Percentiles rank a stretch among this genome's conserved stretches.
These are phyloP conservation scores for Gastrolobium villosum DNA, from an alignment of 306 rosid genomes.

Conservation along the genomic window DNA sequence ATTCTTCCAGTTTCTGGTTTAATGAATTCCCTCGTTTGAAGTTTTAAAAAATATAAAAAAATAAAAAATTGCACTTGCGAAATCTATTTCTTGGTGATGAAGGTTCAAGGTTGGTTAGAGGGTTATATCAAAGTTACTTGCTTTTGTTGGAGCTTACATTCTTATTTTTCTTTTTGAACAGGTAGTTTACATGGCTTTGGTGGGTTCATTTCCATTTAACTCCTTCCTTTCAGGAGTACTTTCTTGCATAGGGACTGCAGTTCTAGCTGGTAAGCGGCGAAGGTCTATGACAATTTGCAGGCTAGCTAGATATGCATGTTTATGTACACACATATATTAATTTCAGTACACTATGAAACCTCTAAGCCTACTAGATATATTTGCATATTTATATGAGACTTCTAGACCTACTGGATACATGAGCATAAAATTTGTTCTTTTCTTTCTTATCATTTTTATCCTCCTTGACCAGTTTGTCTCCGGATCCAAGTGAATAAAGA, in stretches of 20 bases:
- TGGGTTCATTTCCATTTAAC: slow-evolving; percentile 96
- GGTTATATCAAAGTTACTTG: not conserved
- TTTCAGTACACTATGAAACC: not conserved
- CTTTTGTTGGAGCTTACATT: not conserved
- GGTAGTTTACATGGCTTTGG: slow-evolving; percentile 85
- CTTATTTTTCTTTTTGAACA: slow-evolving; percentile 47
- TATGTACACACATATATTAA: not conserved
- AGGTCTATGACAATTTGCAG: not conserved
- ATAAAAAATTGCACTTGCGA: not conserved
- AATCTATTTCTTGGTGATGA: not conserved
- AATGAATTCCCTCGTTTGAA: not conserved
- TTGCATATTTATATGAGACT: not conserved
- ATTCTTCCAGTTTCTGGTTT: slow-evolving; percentile 6
- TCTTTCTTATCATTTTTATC: slow-evolving; percentile 38
- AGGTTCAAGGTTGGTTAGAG: not conserved
- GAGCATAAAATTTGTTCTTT: not conserved
- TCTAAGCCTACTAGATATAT: not conserved
- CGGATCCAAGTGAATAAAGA: slow-evolving; percentile 96
- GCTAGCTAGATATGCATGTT: slow-evolving; percentile 10
- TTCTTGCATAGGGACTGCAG: slow-evolving; percentile 90
- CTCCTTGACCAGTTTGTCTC: slow-evolving; percentile 75
- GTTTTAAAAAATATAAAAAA: no score
- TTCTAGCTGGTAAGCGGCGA: slow-evolving; percentile 83
- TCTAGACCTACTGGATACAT: not conserved
- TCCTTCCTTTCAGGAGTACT: slow-evolving; percentile 91